Percentiles rank a stretch among this genome's conserved stretches.
Evolutionary conservation across 495 filamentous ascomycete species (phyloP).

Genomic region (Eremomyces bilateralis): DNA sequence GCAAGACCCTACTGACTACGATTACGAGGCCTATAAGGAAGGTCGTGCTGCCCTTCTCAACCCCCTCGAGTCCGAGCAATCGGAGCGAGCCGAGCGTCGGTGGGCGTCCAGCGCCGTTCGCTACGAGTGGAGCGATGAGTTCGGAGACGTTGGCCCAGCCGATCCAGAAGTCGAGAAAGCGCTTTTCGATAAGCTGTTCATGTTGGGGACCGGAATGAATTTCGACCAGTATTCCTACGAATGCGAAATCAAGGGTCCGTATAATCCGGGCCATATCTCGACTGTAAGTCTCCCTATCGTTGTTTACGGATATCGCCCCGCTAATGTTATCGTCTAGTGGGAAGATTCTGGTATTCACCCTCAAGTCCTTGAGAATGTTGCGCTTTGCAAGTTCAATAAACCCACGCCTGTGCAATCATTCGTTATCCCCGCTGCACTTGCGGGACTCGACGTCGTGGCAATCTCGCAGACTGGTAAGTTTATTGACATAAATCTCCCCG

Average conservation of each 20-base stretch:
- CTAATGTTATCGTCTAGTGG: slow-evolving; percentile 24
- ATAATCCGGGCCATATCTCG: not conserved
- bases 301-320: not conserved
- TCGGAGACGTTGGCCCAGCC: slow-evolving; percentile 23
- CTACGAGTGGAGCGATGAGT: slow-evolving; percentile 75
- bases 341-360: slow-evolving; percentile 70
- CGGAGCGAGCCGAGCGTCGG: not conserved
- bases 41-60: not conserved
- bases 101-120: slow-evolving; percentile 33
- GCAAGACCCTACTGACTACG: slow-evolving; percentile 2
- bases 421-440: slow-evolving; percentile 50
- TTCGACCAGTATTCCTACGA: not conserved
- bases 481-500: not conserved
- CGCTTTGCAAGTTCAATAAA: slow-evolving; percentile 36
- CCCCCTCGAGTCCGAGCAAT: no score
- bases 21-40: slow-evolving; percentile 3
- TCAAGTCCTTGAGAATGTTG: slow-evolving; percentile 53
- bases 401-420: slow-evolving; percentile 82
- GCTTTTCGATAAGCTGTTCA: slow-evolving; percentile 2
- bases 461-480: slow-evolving; percentile 77
- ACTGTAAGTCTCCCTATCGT: not conserved
- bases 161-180: slow-evolving; percentile 3
- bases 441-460: slow-evolving; percentile 58
- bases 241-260: not conserved
- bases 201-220: not conserved